Evolutionary conservation across 1,284 basidiomycete species (phyloP), one percentile per base, ranked within the genome.

Genomic region (Sporisorium sorghi): DNA sequence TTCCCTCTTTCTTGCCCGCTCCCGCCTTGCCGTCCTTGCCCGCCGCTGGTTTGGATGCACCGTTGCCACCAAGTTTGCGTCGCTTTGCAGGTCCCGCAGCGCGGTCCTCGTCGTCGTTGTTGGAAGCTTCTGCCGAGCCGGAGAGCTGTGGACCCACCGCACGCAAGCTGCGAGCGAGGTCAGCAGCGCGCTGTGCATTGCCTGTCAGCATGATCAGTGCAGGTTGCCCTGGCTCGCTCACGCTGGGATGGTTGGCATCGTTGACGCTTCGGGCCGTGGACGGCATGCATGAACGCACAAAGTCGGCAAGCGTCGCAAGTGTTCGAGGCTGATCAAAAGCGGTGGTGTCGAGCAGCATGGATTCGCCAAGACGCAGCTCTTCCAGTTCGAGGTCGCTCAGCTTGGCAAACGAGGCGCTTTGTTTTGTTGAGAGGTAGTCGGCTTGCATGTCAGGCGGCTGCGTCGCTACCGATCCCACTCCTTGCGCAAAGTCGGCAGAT

Each of bases 111-210:
- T 51, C 57, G 40, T 33, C 42, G 35, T 43, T 56, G 35, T 43
- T 55, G 32, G 51, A 63, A 51, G 42, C 58, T 57, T 61, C 58
- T 58, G 46, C 35, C 28, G 59, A 54, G 6, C 33, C 32, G 11
- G 48, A 40, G 21, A 58, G 59, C 19, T 66, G 47, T 0, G 78
- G 78, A 9, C 70, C 60, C 12, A 83, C 64, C 14, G 59, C 6
- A 35, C 78, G 69, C 43, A 81, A 51, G 8, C 57, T 55, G 15
- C 78, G 67, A 19, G 77, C 68, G 10, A 83, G 59, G 30, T 82
- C 80, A 6, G 81, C 80, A 7, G 80, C 77, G 15, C 81, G 68
- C 50, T 76, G 75, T 43, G 81, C 81, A 51, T 83, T 83, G 10
- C 81, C 80, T 0, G 81, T 71, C 26, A 83, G 62, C 21, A 82